Evolutionary conservation across 345 rosid genomes (phyloP), one percentile per base, ranked within the genome.

Genomic region (Pugionium dolabratum): DNA sequence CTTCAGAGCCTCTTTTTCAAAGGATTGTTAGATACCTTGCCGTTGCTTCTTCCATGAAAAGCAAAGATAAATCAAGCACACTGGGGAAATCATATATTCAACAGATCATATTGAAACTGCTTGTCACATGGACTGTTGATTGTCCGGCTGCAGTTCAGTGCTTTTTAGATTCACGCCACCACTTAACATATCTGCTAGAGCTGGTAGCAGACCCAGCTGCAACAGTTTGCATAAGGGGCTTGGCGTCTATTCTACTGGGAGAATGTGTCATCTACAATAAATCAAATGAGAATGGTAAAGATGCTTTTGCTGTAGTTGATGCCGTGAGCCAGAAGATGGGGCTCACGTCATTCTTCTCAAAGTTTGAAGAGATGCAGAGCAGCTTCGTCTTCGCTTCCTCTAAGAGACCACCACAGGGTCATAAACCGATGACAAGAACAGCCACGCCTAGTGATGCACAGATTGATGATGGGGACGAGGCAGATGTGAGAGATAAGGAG

Each of bases 21-120:
- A 93, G 86, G 52, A 82, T 91, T 80, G 87, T 95, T 57, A 85
- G 88, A 74, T 91, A 88, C 79, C 81, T 89, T 77, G 97, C 96
- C 45, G 83, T 95, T 74, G 84, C 96, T 5, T 83, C 91, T 42
- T 86, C 91, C 68, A 73, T 83, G 82, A 85, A 81, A 79, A 80
- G 66, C 73, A 88, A 84, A 83, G 91, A 90, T 59, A 85, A 87
- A 74, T 76, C 85, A 36, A 80, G 79, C 73, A 57, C 79, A 51
- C 1, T 36, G 9, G 82, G 76, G 4, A 81, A 74, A 61, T 70
- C 64, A 4, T 84, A 83, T 64, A 79, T 91, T 75, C 91, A 89
- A 62, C 87, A 87, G 37, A 81, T 88, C 62, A 85, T 91, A 64
- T 75, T 95, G 80, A 95, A 91, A 74, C 77, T 95, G 81, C 87